Percentiles rank a stretch among this genome's conserved stretches.
These are phyloP conservation scores for Mycena maculata DNA, from an alignment of 768 basidiomycete species.

Conservation along the genomic window DNA sequence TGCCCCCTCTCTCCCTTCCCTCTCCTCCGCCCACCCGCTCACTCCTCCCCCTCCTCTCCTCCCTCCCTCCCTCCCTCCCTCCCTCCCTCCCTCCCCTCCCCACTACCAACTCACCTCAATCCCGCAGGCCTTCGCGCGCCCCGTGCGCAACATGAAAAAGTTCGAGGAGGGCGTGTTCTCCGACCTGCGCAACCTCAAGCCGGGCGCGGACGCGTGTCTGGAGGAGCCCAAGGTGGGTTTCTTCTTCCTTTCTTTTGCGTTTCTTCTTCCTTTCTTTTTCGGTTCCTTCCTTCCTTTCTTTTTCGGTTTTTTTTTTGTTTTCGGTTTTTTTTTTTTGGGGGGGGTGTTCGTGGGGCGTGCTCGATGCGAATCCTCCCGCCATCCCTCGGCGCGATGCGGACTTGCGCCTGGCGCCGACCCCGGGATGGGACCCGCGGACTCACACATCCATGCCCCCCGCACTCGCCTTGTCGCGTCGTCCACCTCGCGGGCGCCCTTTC, in stretches of 20 bases:
- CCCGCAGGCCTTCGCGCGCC: constrained; percentile 81
- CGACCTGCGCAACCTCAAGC: constrained; percentile 93
- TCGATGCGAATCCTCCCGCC: too few relatives aligned
- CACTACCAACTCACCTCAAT: neutral
- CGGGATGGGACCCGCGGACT: too few relatives aligned
- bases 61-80: neutral
- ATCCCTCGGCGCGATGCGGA: too few relatives aligned
- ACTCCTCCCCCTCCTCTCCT: neutral
- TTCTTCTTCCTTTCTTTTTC: neutral
- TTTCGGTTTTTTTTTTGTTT: constrained; percentile 31
- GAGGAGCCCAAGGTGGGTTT: constrained; percentile 93
- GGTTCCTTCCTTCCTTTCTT: constrained; percentile 18
- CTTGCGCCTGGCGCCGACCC: too few relatives aligned
- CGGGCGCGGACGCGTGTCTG: constrained; percentile 89
- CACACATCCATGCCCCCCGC: too few relatives aligned
- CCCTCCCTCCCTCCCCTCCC: neutral
- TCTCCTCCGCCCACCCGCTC: neutral
- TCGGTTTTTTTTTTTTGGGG: neutral
- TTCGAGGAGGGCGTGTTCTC: constrained; percentile 98
- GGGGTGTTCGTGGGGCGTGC: too few relatives aligned
- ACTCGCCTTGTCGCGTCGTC: too few relatives aligned
- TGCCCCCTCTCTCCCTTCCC: constrained; percentile 16
- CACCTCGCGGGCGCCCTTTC: neutral
- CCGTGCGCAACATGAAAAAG: constrained; percentile 94
- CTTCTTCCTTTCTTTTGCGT: neutral